phyloP scores from a whole-genome alignment of 1,139 yeast genomes.

The Kodamaea suecica region DNA sequence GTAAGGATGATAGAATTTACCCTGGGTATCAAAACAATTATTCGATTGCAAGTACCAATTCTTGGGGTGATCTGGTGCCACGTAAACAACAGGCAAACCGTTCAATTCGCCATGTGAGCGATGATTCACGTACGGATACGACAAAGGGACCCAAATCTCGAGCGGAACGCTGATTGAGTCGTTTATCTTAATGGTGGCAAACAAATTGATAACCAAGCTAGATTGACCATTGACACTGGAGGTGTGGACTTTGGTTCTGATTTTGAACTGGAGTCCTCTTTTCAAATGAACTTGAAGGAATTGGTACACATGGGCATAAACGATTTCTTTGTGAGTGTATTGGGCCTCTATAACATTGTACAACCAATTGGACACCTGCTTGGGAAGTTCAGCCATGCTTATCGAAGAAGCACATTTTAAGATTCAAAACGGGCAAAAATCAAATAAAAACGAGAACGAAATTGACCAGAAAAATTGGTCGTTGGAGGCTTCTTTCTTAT shows the following conservation, averaged over 20 bases:
- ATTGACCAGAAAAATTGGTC: too few relatives aligned
- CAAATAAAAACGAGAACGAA: neutral
- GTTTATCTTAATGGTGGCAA: constrained; percentile 50
- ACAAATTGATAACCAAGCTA: constrained; percentile 57
- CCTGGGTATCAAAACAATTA: constrained; percentile 70
- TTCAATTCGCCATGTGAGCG: constrained; percentile 4
- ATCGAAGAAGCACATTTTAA: too few relatives aligned
- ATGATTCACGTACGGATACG: constrained; percentile 50
- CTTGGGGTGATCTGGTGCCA: constrained; percentile 47
- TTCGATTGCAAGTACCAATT: constrained; percentile 51
- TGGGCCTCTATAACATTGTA: constrained; percentile 47
- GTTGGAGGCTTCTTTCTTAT: too few relatives aligned
- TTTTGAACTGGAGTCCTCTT: constrained; percentile 41
- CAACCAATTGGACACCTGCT: constrained; percentile 42
- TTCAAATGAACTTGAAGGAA: constrained; percentile 48
- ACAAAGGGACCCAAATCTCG: constrained; percentile 73
- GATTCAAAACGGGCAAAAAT: neutral
- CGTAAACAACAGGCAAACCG: constrained; percentile 58
- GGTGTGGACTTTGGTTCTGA: constrained; percentile 72
- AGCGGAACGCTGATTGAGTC: constrained; percentile 50
- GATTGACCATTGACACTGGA: constrained; percentile 53
- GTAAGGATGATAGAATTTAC: constrained; percentile 69
- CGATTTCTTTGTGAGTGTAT: constrained; percentile 47
- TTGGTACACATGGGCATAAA: constrained; percentile 61
- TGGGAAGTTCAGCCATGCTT: constrained; percentile 27